Evolutionary conservation across 2,329 filamentous ascomycete genomes (phyloP).

Genomic region (Lomentospora prolificans): DNA sequence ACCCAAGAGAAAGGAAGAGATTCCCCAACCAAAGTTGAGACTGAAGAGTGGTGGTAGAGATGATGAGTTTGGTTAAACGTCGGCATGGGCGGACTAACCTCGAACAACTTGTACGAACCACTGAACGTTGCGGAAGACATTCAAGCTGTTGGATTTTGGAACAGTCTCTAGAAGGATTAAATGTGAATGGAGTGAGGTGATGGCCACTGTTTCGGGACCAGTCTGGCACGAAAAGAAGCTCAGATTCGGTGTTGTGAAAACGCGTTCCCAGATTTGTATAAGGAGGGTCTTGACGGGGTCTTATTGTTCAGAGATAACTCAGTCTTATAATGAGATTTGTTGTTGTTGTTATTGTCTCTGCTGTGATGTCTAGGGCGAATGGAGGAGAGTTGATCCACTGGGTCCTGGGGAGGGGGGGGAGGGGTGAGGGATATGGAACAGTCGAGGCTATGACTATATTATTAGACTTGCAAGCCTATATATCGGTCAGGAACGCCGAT

Average conservation of each 20-base stretch:
- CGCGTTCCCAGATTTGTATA: conserved; percentile 21
- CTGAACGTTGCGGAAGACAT: conserved; percentile 51
- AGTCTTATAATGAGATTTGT: conserved; percentile 9
- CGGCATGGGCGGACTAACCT: conserved; percentile 36
- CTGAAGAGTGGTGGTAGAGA: not conserved
- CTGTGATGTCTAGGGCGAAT: not conserved
- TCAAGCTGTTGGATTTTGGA: conserved; percentile 33
- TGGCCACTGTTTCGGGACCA: conserved; percentile 25
- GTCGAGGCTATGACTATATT: not conserved
- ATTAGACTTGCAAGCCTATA: not conserved
- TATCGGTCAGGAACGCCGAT: not conserved
- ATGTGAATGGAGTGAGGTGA: conserved; percentile 18
- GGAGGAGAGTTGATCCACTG: not conserved
- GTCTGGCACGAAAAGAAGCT: conserved; percentile 21
- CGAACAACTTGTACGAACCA: conserved; percentile 45
- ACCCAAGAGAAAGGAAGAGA: no score
- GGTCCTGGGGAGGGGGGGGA: not conserved
- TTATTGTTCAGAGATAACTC: conserved; percentile 23
- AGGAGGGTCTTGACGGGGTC: conserved; percentile 28
- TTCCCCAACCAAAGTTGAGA: not conserved
- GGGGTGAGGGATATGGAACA: not conserved
- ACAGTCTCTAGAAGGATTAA: conserved; percentile 11
- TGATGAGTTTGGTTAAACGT: not conserved
- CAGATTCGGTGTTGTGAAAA: conserved; percentile 12
- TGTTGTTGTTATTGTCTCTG: not conserved